A percentile compares a stretch with the other conserved stretches of the same genome.
Evolutionary conservation across 805 yeast genomes (phyloP).

Genomic region (Candida peoriensis): DNA sequence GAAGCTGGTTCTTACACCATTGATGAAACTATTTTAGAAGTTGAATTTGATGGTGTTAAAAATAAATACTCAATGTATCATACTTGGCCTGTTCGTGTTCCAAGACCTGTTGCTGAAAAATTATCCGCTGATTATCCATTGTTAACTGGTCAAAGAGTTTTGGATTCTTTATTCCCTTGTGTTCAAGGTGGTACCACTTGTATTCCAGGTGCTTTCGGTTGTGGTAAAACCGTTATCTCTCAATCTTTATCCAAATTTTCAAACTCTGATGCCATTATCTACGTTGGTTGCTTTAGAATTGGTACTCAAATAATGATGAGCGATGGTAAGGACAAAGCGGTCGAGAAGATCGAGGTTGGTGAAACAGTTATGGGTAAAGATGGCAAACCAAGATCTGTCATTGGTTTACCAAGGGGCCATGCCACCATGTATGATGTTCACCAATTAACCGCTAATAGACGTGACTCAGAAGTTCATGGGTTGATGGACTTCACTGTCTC

Average conservation of each 20-base stretch:
- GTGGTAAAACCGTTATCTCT: conserved; percentile 98
- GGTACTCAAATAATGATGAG: conserved; percentile 41
- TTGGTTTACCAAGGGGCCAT: conserved; percentile 36
- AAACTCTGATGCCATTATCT: conserved; percentile 93
- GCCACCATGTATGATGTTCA: conserved; percentile 37
- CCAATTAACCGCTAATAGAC: conserved; percentile 20
- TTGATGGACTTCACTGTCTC: conserved; percentile 29
- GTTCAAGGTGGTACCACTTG: conserved; percentile 99
- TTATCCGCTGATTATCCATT: conserved; percentile 91
- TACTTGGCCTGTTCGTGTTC: conserved; percentile 99
- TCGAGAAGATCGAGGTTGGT: conserved; percentile 33
- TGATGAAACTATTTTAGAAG: conserved; percentile 85
- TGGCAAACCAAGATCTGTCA: conserved; percentile 35
- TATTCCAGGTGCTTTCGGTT: conserved; percentile 99
- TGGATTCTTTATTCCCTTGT: conserved; percentile 96
- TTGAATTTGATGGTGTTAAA: conserved; percentile 88
- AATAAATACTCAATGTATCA: conserved; percentile 89
- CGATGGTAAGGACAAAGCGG: conserved; percentile 31
- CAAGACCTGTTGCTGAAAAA: conserved; percentile 96
- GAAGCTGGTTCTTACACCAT: conserved; percentile 87
- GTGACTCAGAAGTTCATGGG: conserved; percentile 6
- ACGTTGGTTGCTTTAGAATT: conserved; percentile 64
- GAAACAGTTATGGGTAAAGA: conserved; percentile 39
- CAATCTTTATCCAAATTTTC: conserved; percentile 96
- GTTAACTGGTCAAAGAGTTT: conserved; percentile 97